phyloP scores from a whole-genome alignment of 2,329 filamentous ascomycete species.

The Zymoseptoria pseudotritici region DNA sequence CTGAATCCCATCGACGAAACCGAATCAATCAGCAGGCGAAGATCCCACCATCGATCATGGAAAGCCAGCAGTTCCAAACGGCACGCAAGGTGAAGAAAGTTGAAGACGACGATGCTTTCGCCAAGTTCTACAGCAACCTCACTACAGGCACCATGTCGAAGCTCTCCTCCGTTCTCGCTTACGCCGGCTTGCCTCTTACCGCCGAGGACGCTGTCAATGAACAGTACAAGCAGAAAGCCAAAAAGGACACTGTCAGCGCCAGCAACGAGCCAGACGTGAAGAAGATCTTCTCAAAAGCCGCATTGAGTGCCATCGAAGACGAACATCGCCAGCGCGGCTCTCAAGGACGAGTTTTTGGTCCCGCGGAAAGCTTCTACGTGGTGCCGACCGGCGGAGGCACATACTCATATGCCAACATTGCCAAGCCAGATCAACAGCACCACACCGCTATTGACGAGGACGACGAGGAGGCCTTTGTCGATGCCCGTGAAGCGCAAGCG shows the following conservation, averaged over 20 bases:
- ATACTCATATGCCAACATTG: conserved; percentile 84
- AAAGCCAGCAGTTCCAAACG: conserved; percentile 20
- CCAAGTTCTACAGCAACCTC: conserved; percentile 75
- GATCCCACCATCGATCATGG: conserved; percentile 26
- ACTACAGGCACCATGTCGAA: conserved; percentile 84
- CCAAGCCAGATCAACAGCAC: conserved; percentile 37
- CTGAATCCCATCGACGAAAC: conserved; percentile 22
- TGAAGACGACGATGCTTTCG: conserved; percentile 60
- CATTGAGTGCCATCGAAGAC: conserved; percentile 68
- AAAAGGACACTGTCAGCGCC: conserved; percentile 25
- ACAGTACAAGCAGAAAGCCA: conserved; percentile 22
- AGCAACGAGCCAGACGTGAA: conserved; percentile 59
- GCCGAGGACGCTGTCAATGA: conserved; percentile 24
- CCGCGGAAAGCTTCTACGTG: conserved; percentile 76
- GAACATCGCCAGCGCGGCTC: conserved; percentile 42
- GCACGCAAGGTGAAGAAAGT: conserved; percentile 13
- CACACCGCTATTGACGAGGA: conserved; percentile 35
- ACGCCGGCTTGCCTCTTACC: conserved; percentile 75
- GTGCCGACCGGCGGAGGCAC: conserved; percentile 88
- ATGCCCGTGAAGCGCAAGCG: conserved; percentile 63
- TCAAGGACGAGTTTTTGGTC: conserved; percentile 46
- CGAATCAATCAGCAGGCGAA: conserved; percentile 10
- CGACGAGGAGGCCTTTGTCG: conserved; percentile 80
- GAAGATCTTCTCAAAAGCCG: conserved; percentile 77
- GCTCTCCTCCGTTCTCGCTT: conserved; percentile 83